Evolutionary conservation across 441 rosid species (phyloP), one percentile per base, ranked within the genome.

Genomic region (Syzygium syzygioides): DNA sequence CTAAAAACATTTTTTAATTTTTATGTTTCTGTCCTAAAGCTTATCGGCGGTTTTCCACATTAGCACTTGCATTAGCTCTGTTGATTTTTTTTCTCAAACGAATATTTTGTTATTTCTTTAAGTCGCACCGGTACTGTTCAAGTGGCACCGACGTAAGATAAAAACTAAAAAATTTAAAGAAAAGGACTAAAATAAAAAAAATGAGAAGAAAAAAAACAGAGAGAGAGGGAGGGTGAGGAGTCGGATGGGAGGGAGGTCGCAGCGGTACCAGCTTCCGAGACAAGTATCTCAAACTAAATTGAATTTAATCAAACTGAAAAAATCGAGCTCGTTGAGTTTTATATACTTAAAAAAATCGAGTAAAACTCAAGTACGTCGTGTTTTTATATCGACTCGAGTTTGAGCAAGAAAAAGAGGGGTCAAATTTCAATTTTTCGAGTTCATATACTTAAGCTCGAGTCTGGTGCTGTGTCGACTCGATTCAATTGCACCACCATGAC

Each of bases 241-340:
- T n/a, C n/a, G 4, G 14, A 57, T 9, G 28, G 3, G 62, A 23
- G 25, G 62, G 26, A 6, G 1, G 13, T 10, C 0, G 28, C 10
- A 28, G 11, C n/a, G 6, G 62, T 57, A 4, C 12, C 1, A 5
- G 6, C 26, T 57, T 57, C 25, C 25, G n/a, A 25, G 14, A 25
- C n/a, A 57, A 57, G n/a, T 26, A 25, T 26, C 28, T 59, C 8
- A 59, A 26, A 13, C n/a, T 0, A 2, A 59, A 59, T 59, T 0
- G 4, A 59, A 59, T 26, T 26, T 59, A 59, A 59, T 59, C 66
- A 26, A 26, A 1, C 14, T 59, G 1, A 2, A 59, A 59, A 59
- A 12, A 12, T 28, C 0, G 1, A 28, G 18, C 0, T 28, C 13
- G 0, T 13, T 14, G 18, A 12, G 9, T 12, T 60, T 60, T 1